phyloP scores from a whole-genome alignment of 208 protist genomes.

The Acanthamoeba polyphaga region DNA sequence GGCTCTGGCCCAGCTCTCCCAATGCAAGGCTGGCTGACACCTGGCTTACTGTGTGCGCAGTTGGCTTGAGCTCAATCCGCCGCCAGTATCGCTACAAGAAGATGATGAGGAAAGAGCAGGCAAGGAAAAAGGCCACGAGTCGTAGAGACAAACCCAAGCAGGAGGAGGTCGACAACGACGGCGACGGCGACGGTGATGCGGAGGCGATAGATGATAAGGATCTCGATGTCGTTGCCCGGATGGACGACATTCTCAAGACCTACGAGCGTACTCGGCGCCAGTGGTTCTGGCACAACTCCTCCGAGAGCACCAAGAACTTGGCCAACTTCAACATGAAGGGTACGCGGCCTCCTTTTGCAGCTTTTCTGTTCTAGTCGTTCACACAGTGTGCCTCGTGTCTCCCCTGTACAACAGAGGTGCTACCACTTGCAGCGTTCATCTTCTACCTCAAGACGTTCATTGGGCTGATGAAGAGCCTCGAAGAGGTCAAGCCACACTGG shows the following conservation, averaged over 20 bases:
- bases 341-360: background rate
- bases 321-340: conserved; percentile 38
- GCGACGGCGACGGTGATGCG: background rate
- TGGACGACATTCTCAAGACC: conserved; percentile 16
- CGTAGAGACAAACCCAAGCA: background rate
- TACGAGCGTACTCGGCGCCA: background rate
- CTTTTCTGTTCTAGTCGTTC: background rate
- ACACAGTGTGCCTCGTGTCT: background rate
- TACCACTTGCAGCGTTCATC: conserved; percentile 22
- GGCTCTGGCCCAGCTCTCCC: background rate
- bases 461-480: background rate
- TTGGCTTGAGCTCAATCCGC: background rate
- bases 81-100: conserved; percentile 29
- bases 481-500: conserved; percentile 2
- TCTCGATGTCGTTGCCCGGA: background rate
- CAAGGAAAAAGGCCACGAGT: background rate
- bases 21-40: background rate
- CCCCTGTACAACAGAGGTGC: background rate
- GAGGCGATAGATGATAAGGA: background rate
- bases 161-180: background rate
- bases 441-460: conserved; percentile 51
- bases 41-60: background rate
- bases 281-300: conserved; percentile 1
- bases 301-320: background rate
- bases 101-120: background rate